A percentile compares a stretch with the other conserved stretches of the same genome.
phyloP scores from a whole-genome alignment of 208 protist species.

The Crithidia expoeki region DNA sequence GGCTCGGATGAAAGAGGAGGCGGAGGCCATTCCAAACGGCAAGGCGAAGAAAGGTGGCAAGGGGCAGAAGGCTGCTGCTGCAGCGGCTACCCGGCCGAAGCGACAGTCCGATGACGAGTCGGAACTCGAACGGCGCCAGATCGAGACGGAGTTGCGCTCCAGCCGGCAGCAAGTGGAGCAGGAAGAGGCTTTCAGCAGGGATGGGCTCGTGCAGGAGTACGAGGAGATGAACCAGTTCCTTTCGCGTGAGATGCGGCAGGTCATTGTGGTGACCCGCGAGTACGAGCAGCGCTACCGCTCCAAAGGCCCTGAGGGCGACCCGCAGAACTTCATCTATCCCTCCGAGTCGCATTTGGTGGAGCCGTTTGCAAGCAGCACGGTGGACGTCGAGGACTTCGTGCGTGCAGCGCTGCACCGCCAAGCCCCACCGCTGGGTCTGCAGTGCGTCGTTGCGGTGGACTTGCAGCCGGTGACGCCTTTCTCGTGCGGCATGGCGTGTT shows the following conservation, averaged over 20 bases:
- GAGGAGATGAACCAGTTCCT: slow-evolving; percentile 64
- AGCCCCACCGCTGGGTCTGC: slow-evolving; percentile 59
- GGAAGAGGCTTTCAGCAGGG: slow-evolving; percentile 47
- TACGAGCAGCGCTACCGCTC: slow-evolving; percentile 64
- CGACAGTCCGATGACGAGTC: slow-evolving; percentile 59
- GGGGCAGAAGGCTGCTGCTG: slow-evolving; percentile 35
- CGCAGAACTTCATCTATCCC: slow-evolving; percentile 63
- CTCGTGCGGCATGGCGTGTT: slow-evolving; percentile 61
- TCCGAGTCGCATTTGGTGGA: slow-evolving; percentile 65
- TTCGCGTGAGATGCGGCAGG: slow-evolving; percentile 60
- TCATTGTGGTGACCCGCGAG: slow-evolving; percentile 56
- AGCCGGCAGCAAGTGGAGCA: slow-evolving; percentile 59
- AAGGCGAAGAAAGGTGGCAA: slow-evolving; percentile 65
- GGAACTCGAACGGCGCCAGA: slow-evolving; percentile 59
- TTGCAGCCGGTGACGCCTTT: slow-evolving; percentile 76
- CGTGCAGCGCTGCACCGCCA: slow-evolving; percentile 57
- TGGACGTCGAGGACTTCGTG: slow-evolving; percentile 76
- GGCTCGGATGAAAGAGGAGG: slow-evolving; percentile 39
- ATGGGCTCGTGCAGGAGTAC: slow-evolving; percentile 56
- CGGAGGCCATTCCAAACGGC: slow-evolving; percentile 38
- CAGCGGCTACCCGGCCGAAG: slow-evolving; percentile 31
- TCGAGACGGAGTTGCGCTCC: slow-evolving; percentile 51
- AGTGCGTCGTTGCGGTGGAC: slow-evolving; percentile 82
- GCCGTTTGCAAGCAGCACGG: slow-evolving; percentile 65
- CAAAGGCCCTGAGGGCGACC: slow-evolving; percentile 34